These are phyloP conservation scores for Aureobasidium sp. DNA, from an alignment of 2,329 filamentous ascomycete species.

Conservation along the genomic window DNA sequence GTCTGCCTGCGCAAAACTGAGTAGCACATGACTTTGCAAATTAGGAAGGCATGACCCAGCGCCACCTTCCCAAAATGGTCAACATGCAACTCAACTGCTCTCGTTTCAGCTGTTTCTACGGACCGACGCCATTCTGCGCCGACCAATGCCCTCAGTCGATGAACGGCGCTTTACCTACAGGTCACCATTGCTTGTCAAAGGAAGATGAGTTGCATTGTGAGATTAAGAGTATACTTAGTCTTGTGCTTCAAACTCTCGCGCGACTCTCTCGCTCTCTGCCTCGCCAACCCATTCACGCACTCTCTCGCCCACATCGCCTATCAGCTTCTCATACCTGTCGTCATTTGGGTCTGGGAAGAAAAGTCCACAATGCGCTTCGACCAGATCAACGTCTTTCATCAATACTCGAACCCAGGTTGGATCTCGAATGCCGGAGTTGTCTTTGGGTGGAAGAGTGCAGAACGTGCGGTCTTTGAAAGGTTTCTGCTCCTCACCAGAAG, in stretches of 20 bases:
- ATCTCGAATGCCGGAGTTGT: slow-evolving; percentile 52
- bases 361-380: slow-evolving; percentile 74
- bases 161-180: not conserved
- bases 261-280: slow-evolving; percentile 16
- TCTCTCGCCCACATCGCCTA: slow-evolving; percentile 28
- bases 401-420: slow-evolving; percentile 68
- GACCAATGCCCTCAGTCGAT: not conserved
- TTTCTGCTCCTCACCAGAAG: slow-evolving; percentile 16
- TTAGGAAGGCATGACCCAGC: not conserved
- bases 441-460: slow-evolving; percentile 59
- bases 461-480: slow-evolving; percentile 61
- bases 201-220: no score
- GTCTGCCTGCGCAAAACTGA: not conserved
- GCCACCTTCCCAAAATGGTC: not conserved
- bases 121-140: not conserved
- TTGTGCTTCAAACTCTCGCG: slow-evolving; percentile 6
- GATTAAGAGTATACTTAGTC: not conserved
- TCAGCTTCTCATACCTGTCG: slow-evolving; percentile 36
- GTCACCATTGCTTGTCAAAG: not conserved
- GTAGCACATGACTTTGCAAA: not conserved
- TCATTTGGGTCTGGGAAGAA: slow-evolving; percentile 57
- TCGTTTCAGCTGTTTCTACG: not conserved
- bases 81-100: not conserved
- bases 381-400: slow-evolving; percentile 78
- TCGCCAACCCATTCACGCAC: slow-evolving; percentile 28